These are phyloP conservation scores for Artemisia argyi DNA, from an alignment of 129 eudicot genomes.

Conservation along the genomic window DNA sequence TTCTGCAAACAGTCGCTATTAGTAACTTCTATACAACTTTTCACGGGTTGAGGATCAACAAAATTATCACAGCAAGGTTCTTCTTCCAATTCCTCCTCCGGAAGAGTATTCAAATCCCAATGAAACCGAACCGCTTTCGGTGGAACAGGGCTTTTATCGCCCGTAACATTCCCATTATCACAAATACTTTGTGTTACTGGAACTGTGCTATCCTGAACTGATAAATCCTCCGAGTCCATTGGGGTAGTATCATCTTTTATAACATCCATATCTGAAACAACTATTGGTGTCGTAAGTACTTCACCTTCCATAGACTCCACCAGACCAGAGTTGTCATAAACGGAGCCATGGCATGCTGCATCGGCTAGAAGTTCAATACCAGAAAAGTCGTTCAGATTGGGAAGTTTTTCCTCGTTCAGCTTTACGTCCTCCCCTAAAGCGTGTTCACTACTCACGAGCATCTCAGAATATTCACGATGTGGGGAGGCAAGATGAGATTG, in stretches of 20 bases:
- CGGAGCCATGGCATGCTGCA: conserved; percentile 29
- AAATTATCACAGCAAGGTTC: conserved; percentile 47
- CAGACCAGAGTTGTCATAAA: conserved; percentile 32
- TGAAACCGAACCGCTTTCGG: conserved; percentile 41
- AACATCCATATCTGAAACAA: conserved; percentile 26
- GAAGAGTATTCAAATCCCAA: conserved; percentile 73
- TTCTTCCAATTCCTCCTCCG: conserved; percentile 64
- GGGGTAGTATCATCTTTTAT: conserved; percentile 23
- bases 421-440: conserved; percentile 22
- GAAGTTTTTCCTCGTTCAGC: conserved; percentile 19
- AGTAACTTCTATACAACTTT: conserved; percentile 49
- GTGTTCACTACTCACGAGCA: not conserved
- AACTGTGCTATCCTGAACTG: conserved; percentile 29
- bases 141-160: conserved; percentile 20
- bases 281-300: conserved; percentile 32
- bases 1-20: conserved; percentile 13
- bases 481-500: conserved; percentile 29
- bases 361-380: conserved; percentile 61
- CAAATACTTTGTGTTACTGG: conserved; percentile 21
- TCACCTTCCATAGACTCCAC: conserved; percentile 35
- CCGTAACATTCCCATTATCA: conserved; percentile 35
- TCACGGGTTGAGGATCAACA: conserved; percentile 21
- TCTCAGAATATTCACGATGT: conserved; percentile 5
- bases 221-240: conserved; percentile 21
- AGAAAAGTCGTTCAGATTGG: conserved; percentile 48